phyloP scores from a whole-genome alignment of 768 basidiomycete species.

The Coprinopsis sp. region DNA sequence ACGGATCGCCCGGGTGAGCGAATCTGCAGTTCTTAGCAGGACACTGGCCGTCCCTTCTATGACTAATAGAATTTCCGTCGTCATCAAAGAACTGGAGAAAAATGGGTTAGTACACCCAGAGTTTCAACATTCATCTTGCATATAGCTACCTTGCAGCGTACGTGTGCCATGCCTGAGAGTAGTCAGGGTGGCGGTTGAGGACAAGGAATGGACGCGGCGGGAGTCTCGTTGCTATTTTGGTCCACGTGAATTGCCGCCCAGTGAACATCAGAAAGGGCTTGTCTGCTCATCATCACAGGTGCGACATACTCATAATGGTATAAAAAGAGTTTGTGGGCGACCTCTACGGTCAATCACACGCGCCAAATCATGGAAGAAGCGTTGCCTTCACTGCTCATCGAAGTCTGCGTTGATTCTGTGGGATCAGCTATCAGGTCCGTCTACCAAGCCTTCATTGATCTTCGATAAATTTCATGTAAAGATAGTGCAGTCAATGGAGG shows the following conservation, averaged over 20 bases:
- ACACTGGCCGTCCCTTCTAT: neutral
- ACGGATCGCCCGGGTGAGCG: constrained; percentile 9
- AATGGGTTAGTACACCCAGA: neutral
- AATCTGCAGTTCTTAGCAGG: constrained; percentile 2
- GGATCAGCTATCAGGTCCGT: constrained; percentile 23
- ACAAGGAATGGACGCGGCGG: neutral
- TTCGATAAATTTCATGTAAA: constrained; percentile 8
- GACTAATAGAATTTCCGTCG: constrained; percentile 5
- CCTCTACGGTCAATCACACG: no score
- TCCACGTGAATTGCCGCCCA: neutral
- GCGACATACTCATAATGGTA: neutral
- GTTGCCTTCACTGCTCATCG: constrained; percentile 16
- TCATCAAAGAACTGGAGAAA: constrained; percentile 10
- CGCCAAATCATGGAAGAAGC: constrained; percentile 6
- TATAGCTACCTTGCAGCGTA: constrained; percentile 10
- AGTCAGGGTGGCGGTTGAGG: neutral
- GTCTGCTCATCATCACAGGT: neutral
- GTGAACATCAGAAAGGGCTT: neutral
- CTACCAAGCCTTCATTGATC: neutral
- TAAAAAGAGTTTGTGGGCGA: neutral
- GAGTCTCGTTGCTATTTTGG: neutral
- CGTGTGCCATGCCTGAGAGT: neutral
- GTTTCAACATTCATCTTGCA: neutral
- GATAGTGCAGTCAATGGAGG: constrained; percentile 65
- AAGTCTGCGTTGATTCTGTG: constrained; percentile 26